Conservation (phyloP, 306 rosid species). For the Cicer cuneatum region DNA sequence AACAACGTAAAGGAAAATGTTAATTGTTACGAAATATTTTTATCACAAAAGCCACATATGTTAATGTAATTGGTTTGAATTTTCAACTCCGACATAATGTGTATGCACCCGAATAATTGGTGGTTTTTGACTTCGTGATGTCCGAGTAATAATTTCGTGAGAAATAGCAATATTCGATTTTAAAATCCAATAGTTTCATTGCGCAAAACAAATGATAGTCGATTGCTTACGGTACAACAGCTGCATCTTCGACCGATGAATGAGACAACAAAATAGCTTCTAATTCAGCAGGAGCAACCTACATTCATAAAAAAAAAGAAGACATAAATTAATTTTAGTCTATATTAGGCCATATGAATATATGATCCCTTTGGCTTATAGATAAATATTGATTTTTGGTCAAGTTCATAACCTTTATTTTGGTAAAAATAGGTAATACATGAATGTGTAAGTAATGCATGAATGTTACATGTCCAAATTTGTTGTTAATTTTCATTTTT, state of each 20-base stretch:
- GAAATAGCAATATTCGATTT: too few species aligned
- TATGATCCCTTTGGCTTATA: neutral
- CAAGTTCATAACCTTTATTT: neutral
- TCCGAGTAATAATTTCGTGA: too few species aligned
- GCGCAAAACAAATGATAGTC: too few species aligned
- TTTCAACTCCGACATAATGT: too few species aligned
- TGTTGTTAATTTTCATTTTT: neutral
- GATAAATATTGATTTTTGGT: neutral
- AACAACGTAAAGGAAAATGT: neutral
- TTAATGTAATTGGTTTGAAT: too few species aligned
- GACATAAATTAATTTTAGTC: neutral
- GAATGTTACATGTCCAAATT: conserved; percentile 3
- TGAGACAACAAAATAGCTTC: conserved; percentile 86
- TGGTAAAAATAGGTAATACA: neutral
- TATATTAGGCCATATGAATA: neutral
- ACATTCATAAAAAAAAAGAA: conserved; percentile 33
- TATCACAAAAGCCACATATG: too few species aligned
- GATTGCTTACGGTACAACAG: conserved; percentile 84
- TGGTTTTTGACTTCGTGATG: too few species aligned
- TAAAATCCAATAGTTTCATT: too few species aligned
- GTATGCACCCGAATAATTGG: too few species aligned
- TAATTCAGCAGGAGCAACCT: conserved; percentile 97
- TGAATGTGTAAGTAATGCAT: too few species aligned
- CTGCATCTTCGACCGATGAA: conserved; percentile 86
- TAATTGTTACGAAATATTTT: neutral